Conservation (phyloP, 2,329 filamentous ascomycete species). For the Sporothrix humicola region DNA sequence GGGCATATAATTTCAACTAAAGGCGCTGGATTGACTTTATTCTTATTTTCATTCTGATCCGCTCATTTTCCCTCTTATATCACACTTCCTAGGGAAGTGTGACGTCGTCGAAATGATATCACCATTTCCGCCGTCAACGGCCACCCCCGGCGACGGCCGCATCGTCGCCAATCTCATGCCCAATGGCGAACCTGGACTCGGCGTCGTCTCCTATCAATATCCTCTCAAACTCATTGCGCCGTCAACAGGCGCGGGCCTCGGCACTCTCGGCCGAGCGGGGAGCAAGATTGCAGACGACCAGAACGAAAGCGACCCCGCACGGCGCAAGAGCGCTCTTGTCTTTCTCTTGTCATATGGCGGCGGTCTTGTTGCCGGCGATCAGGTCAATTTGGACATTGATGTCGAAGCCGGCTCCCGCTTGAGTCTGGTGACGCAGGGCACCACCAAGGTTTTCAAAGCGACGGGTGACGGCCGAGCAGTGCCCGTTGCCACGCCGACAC, state of each 20-base stretch:
- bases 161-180: conserved; percentile 77
- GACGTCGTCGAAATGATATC: conserved; percentile 55
- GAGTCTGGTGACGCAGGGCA: conserved; percentile 72
- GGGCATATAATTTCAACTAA: too few relatives aligned
- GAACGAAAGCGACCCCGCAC: conserved; percentile 41
- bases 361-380: conserved; percentile 86
- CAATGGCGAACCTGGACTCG: conserved; percentile 71
- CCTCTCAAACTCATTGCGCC: conserved; percentile 93
- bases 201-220: conserved; percentile 84
- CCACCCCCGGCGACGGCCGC: conserved; percentile 76
- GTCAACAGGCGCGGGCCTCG: conserved; percentile 44
- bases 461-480: conserved; percentile 23
- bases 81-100: background rate
- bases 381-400: conserved; percentile 73
- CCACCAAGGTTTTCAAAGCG: conserved; percentile 95
- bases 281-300: background rate
- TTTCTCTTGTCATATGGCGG: conserved; percentile 95
- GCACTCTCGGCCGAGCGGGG: background rate
- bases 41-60: too few relatives aligned
- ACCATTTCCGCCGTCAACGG: conserved; percentile 78
- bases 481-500: conserved; percentile 49
- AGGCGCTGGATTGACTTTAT: too few relatives aligned
- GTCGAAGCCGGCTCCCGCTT: conserved; percentile 70
- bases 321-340: conserved; percentile 72
- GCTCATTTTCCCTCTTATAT: background rate